phyloP scores from a whole-genome alignment of 2,329 filamentous ascomycete species.

The Colletotrichum higginsianum region DNA sequence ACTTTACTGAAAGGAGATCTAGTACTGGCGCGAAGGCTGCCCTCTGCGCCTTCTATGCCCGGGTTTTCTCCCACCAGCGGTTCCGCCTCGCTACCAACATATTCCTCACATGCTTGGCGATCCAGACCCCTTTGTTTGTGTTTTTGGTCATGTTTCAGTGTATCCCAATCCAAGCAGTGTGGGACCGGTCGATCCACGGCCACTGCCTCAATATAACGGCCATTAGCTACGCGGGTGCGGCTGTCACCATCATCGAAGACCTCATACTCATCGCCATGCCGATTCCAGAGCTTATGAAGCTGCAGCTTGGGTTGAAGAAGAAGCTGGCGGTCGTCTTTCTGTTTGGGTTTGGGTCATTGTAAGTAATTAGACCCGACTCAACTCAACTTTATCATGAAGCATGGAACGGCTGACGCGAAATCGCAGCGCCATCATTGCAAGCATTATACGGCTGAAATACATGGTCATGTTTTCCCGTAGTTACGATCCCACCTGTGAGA shows the following conservation, averaged over 20 bases:
- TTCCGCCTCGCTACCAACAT: background rate
- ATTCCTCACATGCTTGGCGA: background rate
- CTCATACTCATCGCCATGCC: background rate
- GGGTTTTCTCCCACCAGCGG: slow-evolving; percentile 39
- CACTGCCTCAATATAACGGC: background rate
- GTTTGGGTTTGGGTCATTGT: background rate
- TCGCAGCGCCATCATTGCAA: slow-evolving; percentile 42
- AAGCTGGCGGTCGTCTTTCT: background rate
- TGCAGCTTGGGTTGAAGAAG: background rate
- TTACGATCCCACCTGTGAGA: slow-evolving; percentile 32
- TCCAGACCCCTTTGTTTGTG: background rate
- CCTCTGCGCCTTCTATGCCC: slow-evolving; percentile 46
- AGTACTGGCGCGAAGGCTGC: slow-evolving; percentile 44
- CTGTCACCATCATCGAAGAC: background rate
- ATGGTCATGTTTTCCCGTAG: slow-evolving; percentile 35
- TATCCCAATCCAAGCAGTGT: background rate
- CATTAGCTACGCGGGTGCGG: background rate
- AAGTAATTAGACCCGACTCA: background rate
- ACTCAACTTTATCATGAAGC: too few relatives aligned
- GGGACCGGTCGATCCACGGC: background rate
- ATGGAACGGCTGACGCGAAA: too few relatives aligned
- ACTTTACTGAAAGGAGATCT: background rate
- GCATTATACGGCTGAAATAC: slow-evolving; percentile 42
- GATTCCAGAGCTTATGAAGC: background rate
- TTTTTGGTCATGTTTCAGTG: background rate